Conservation (phyloP, 441 rosid species). For the Gossypium gossypioides region DNA sequence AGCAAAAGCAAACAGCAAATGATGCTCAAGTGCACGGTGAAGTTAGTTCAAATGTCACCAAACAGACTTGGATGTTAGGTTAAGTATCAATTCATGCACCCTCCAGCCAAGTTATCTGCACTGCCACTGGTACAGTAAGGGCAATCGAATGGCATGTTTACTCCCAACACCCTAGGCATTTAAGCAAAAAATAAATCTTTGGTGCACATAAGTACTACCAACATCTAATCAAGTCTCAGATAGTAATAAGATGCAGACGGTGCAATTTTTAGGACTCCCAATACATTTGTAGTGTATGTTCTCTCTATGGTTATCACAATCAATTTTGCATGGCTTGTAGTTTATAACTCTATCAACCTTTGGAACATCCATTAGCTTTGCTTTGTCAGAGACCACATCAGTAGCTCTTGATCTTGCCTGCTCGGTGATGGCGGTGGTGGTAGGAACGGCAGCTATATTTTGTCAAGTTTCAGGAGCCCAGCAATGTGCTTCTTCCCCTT, state of each 20-base stretch:
- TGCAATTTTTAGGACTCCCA: neutral
- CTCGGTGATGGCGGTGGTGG: neutral
- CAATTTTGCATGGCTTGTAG: neutral
- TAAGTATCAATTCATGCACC: neutral
- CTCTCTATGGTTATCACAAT: neutral
- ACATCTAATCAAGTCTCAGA: neutral
- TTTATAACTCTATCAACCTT: neutral
- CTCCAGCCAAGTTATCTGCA: neutral
- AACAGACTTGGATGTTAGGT: neutral
- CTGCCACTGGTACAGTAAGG: neutral
- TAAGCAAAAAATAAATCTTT: neutral
- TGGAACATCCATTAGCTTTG: neutral
- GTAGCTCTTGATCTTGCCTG: neutral
- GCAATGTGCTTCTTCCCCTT: slow-evolving; percentile 47
- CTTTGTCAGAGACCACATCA: neutral
- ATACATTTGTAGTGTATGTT: neutral
- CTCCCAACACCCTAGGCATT: neutral
- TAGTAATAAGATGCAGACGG: neutral
- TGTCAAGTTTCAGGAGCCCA: slow-evolving; percentile 14
- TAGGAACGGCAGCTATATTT: slow-evolving; percentile 2
- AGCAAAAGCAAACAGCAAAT: neutral
- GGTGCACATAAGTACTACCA: neutral
- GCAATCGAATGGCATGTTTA: neutral
- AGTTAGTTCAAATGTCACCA: slow-evolving; percentile 3
- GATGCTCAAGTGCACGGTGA: neutral